Conservation (phyloP, 1,284 basidiomycete genomes). For the Cryptococcus sp. region DNA sequence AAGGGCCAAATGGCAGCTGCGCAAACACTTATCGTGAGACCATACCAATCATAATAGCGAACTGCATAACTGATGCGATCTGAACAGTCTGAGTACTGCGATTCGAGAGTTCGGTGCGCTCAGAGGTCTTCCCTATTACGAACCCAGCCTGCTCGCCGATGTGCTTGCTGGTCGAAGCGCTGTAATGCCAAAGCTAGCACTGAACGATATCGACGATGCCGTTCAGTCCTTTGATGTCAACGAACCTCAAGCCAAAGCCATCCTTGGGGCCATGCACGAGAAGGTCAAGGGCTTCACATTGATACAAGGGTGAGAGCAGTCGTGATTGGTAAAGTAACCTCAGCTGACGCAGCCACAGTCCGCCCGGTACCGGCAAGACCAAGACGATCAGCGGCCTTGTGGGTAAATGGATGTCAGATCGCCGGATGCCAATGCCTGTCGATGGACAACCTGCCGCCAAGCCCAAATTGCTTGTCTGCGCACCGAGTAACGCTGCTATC, state of each 20-base stretch:
- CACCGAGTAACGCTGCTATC: slow-evolving; percentile 97
- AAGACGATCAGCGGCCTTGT: slow-evolving; percentile 97
- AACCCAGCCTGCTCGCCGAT: slow-evolving; percentile 62
- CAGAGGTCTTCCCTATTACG: slow-evolving; percentile 78
- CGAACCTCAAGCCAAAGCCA: slow-evolving; percentile 90
- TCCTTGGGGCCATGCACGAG: slow-evolving; percentile 68
- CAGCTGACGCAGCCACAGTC: slow-evolving; percentile 58
- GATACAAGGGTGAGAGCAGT: slow-evolving; percentile 80
- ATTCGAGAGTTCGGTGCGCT: slow-evolving; percentile 91
- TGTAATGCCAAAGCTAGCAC: slow-evolving; percentile 58
- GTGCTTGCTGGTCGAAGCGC: slow-evolving; percentile 70
- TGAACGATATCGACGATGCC: slow-evolving; percentile 63
- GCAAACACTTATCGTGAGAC: slow-evolving; percentile 77
- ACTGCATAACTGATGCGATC: neutral
- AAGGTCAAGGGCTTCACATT: slow-evolving; percentile 76
- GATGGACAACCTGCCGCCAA: slow-evolving; percentile 59
- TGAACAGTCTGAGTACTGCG: slow-evolving; percentile 76
- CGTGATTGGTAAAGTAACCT: neutral
- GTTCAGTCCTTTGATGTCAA: slow-evolving; percentile 80
- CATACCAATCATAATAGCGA: neutral
- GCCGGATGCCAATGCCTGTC: slow-evolving; percentile 59
- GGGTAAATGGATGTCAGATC: slow-evolving; percentile 72
- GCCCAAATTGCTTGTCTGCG: slow-evolving; percentile 86
- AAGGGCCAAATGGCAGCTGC: slow-evolving; percentile 70
- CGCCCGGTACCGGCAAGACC: slow-evolving; percentile 98